Percentiles rank a stretch among this genome's conserved stretches.
Evolutionary conservation across 2,329 filamentous ascomycete species (phyloP).

Genomic region (Colletotrichum orbiculare): DNA sequence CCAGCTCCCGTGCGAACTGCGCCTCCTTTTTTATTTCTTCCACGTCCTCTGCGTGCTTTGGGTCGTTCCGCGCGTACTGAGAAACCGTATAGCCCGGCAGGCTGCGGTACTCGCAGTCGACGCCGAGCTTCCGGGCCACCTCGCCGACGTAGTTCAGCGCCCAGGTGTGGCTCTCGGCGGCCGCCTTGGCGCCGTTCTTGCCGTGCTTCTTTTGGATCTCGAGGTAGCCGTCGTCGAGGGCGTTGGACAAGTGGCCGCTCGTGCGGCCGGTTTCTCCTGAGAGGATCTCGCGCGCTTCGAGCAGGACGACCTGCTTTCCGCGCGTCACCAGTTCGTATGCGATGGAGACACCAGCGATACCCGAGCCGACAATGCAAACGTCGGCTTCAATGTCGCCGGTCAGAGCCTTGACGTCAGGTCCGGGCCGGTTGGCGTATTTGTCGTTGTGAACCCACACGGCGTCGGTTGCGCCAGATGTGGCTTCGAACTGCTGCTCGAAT

Average conservation of each 20-base stretch:
- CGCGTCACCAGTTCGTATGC: constrained; percentile 65
- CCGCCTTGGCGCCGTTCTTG: constrained; percentile 56
- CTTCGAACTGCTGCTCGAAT: constrained; percentile 40
- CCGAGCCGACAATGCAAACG: constrained; percentile 62
- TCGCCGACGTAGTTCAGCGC: constrained; percentile 63
- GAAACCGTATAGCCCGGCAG: constrained; percentile 62
- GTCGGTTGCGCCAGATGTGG: constrained; percentile 61
- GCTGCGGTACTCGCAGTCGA: constrained; percentile 67
- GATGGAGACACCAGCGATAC: constrained; percentile 62
- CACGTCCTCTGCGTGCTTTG: constrained; percentile 57
- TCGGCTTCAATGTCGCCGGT: constrained; percentile 56
- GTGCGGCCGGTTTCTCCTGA: constrained; percentile 66
- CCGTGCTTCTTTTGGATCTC: constrained; percentile 65
- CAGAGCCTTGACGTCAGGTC: constrained; percentile 52
- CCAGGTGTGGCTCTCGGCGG: constrained; percentile 66
- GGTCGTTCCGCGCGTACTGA: constrained; percentile 54
- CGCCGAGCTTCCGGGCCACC: constrained; percentile 57
- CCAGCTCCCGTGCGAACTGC: constrained; percentile 54
- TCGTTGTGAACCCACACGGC: constrained; percentile 64
- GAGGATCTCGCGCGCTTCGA: constrained; percentile 65
- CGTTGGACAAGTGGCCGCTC: constrained; percentile 64
- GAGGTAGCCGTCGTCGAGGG: constrained; percentile 64
- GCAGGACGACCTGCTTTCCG: constrained; percentile 60
- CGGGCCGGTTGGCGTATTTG: constrained; percentile 55
- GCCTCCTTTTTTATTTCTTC: constrained; percentile 57